Percentiles rank a stretch among this genome's conserved stretches.
These are phyloP conservation scores for Acacia concinna DNA, from an alignment of 331 rosid species.

Conservation along the genomic window DNA sequence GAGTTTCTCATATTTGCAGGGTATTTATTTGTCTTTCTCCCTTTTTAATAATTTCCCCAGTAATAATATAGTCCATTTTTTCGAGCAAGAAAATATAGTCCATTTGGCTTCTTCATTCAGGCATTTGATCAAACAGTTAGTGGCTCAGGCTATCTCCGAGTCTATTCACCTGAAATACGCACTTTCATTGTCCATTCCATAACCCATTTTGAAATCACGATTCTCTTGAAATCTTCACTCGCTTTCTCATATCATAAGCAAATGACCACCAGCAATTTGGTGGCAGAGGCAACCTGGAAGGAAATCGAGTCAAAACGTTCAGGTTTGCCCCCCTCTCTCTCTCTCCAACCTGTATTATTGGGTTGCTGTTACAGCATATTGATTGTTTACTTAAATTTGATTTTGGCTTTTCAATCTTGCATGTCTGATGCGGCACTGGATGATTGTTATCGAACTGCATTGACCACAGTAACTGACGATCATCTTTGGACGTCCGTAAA, in stretches of 20 bases:
- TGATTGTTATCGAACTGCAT: background rate
- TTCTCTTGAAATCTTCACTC: background rate
- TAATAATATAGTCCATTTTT: too few relatives aligned
- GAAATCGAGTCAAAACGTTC: constrained; percentile 41
- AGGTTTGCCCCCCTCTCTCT: background rate
- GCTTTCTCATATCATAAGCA: background rate
- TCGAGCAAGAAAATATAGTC: too few relatives aligned
- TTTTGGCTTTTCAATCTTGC: constrained; percentile 17
- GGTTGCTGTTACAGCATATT: background rate
- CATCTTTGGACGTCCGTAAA: constrained; percentile 47
- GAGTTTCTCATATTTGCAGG: too few relatives aligned
- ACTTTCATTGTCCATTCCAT: background rate
- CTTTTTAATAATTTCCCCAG: background rate
- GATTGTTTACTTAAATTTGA: background rate
- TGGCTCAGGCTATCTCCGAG: too few relatives aligned
- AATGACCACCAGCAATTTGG: constrained; percentile 42
- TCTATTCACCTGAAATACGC: background rate
- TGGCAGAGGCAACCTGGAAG: constrained; percentile 46
- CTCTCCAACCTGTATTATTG: background rate
- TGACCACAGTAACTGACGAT: constrained; percentile 38
- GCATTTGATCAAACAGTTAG: background rate
- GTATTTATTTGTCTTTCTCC: too few relatives aligned
- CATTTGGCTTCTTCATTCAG: background rate
- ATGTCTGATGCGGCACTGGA: background rate
- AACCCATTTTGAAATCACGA: background rate